Evolutionary conservation across 441 rosid genomes (phyloP), one percentile per base, ranked within the genome.

Genomic region (Sinapis alba): DNA sequence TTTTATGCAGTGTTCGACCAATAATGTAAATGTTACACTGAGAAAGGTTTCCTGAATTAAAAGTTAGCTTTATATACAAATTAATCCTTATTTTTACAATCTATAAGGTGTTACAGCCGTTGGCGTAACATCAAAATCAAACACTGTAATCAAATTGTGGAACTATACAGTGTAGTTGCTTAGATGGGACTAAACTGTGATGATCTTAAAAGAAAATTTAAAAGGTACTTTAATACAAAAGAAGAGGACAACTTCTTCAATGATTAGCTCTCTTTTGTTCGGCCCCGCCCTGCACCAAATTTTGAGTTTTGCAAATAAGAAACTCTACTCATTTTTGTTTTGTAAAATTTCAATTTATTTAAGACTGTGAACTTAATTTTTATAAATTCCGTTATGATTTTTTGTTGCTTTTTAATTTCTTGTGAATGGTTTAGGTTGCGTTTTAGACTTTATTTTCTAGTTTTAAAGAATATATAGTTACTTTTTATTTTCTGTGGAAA

Each of bases 181-280:
- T 64, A 54, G 23, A 65, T 73, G 26, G 7, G 50, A 67, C 47
- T 28, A 21, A 74, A 58, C 13, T 67, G 11, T 3, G 28, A 66
- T 20, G n/a, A 3, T 28, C 47, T 65, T 34, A 26, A 3, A 36
- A 71, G 51, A 59, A 10, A 6, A 1, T 1, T 45, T 64, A 1
- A 38, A 74, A 63, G 16, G 57, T 59, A 12, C n/a, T 67, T 24
- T 65, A 56, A 59, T 15, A 20, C 12, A 66, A 45, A 75, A 68
- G 56, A 61, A 50, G 23, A 68, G 73, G 68, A 61, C 79, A 75
- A 75, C 68, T 50, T 38, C 59, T 69, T 53, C 74, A 69, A 76
- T 76, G 58, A 76, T 76, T 62, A 30, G 50, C 60, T 27, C 65
- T 41, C 69, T 69, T 76, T 54, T 36, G 58, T 2, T 62, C 6